Base-by-base conservation (phyloP, 2,329 filamentous ascomycete genomes). In the Cladophialophora yegresii region DNA sequence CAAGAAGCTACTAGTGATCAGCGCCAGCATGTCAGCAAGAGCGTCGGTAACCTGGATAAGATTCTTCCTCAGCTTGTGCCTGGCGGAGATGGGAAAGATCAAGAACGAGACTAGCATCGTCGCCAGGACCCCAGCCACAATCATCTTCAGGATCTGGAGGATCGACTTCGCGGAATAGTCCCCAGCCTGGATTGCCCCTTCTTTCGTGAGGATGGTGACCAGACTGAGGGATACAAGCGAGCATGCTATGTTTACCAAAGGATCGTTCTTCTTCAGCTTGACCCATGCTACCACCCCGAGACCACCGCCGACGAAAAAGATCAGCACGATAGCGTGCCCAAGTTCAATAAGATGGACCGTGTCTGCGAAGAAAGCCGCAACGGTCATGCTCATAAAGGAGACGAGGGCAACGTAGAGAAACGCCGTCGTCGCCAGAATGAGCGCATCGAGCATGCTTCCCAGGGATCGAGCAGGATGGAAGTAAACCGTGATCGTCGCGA, bases 401-500 rank as follows among this genome's bases (percentile, higher is more conserved):
- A 97, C 81, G 45, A 92, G 80, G 36, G 87, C 85, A 2, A 89
- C 88, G 74, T 96, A 98, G 43, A 87, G 77, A 65, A 96, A 91
- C 1, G 92, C 93, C 36, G 89, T 81, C 43, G 90, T 78, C 5
- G 91, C 91, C 63, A 95, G 87, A 36, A 93, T 78, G 10, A 89
- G 85, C 2, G 92, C 93, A 77, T 96, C 91, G 63, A 91, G 84
- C 92, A 97, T 96, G 69, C 90, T 95, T 0, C 93, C 93, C 28
- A 88, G 85, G 20, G 91, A 91, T 63, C 93, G 84, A 5, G 92
- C 91, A 4, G 93, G 92, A 75, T 97, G 92, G 73, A 97, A 98
- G 74, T 96, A 98, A 10, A 97, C 93, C 0, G 92, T 96, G 63
- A 97, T 87, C 1, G 93, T 97, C 33, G 92, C 92, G 58, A 96